These are phyloP conservation scores for Fraxinus sp. DNA, from an alignment of 305 asterid species.

Conservation along the genomic window DNA sequence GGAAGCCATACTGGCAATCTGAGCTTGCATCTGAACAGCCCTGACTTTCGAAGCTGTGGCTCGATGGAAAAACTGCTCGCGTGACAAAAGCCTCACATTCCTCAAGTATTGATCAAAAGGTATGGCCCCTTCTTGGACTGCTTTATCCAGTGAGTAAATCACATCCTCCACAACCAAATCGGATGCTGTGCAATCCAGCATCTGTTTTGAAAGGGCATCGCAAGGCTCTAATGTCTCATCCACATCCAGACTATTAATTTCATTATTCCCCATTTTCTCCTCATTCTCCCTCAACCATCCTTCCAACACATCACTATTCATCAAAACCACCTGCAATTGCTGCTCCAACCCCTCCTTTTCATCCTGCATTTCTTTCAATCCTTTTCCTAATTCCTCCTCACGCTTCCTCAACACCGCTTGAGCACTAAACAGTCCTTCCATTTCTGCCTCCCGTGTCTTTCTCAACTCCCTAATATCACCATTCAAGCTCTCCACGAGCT, in stretches of 20 bases:
- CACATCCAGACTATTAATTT: slow-evolving; percentile 35
- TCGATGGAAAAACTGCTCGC: slow-evolving; percentile 85
- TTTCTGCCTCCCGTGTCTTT: slow-evolving; percentile 62
- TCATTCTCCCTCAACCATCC: slow-evolving; percentile 83
- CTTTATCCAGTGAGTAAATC: slow-evolving; percentile 82
- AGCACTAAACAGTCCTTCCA: slow-evolving; percentile 70
- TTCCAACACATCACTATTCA: slow-evolving; percentile 68
- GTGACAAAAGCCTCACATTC: slow-evolving; percentile 71
- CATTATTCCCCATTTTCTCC: slow-evolving; percentile 38
- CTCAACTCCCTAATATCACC: slow-evolving; percentile 65
- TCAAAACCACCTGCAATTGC: slow-evolving; percentile 80
- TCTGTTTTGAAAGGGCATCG: slow-evolving; percentile 74
- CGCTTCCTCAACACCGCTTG: slow-evolving; percentile 69
- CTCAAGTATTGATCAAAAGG: slow-evolving; percentile 89
- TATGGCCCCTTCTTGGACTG: slow-evolving; percentile 76
- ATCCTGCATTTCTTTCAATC: slow-evolving; percentile 80
- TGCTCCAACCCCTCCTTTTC: slow-evolving; percentile 93
- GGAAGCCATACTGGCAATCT: slow-evolving; percentile 86
- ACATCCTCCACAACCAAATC: slow-evolving; percentile 87
- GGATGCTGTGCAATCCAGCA: slow-evolving; percentile 68
- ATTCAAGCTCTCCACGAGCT: slow-evolving; percentile 55
- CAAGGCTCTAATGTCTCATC: slow-evolving; percentile 68
- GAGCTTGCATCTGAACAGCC: slow-evolving; percentile 91
- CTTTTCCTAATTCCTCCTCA: slow-evolving; percentile 56
- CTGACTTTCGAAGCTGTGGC: slow-evolving; percentile 80